These are phyloP conservation scores for Aspergillus clavatus DNA, from an alignment of 2,329 filamentous ascomycete species.

Conservation along the genomic window DNA sequence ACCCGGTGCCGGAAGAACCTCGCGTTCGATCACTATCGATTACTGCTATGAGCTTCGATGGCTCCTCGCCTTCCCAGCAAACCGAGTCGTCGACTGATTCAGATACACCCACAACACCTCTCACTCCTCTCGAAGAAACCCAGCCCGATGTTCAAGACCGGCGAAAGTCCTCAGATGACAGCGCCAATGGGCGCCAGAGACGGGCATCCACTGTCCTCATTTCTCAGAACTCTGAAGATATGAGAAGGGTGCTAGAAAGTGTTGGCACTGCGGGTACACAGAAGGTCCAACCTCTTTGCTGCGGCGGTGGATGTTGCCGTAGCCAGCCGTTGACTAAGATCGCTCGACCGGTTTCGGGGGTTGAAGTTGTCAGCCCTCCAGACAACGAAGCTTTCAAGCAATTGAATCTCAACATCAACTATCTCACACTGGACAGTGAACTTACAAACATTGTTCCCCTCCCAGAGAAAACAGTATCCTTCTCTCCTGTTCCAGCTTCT, in stretches of 20 bases:
- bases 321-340: constrained; percentile 51
- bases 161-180: constrained; percentile 14
- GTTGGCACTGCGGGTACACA: constrained; percentile 50
- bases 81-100: constrained; percentile 36
- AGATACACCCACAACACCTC: constrained; percentile 37
- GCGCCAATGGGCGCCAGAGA: constrained; percentile 28
- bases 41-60: constrained; percentile 29
- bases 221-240: constrained; percentile 56
- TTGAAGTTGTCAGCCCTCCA: constrained; percentile 54
- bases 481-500: constrained; percentile 44
- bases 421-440: constrained; percentile 64
- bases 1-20: constrained; percentile 47
- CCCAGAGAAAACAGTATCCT: constrained; percentile 69
- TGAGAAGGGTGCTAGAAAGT: constrained; percentile 54
- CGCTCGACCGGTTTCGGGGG: constrained; percentile 33
- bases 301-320: constrained; percentile 61
- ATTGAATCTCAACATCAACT: constrained; percentile 69
- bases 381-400: constrained; percentile 82
- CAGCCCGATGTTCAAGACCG: constrained; percentile 32
- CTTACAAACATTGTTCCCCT: constrained; percentile 68
- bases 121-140: constrained; percentile 39
- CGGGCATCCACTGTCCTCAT: constrained; percentile 48
- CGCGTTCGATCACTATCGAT: constrained; percentile 34
- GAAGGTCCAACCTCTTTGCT: constrained; percentile 60
- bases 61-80: constrained; percentile 25